Percentiles rank a stretch among this genome's conserved stretches.
phyloP scores from a whole-genome alignment of 257 asterid species.

The Solanum tarijense region DNA sequence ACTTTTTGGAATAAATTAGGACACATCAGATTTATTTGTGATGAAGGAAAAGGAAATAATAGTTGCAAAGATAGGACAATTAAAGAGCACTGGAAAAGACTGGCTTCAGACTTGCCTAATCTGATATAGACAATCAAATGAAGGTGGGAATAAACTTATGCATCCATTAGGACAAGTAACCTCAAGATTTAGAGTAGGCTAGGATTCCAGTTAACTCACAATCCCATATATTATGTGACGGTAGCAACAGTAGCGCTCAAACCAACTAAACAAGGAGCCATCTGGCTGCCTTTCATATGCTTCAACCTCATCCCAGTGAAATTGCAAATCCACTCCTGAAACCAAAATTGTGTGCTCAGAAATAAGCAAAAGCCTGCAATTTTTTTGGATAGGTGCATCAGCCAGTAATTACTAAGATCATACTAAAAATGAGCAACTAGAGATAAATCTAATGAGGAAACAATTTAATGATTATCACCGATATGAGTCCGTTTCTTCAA shows the following conservation, averaged over 20 bases:
- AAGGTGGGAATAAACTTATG: not conserved
- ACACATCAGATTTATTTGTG: not conserved
- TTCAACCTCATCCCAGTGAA: conserved; percentile 77
- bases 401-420: not conserved
- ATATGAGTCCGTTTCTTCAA: conserved; percentile 74
- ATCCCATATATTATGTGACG: conserved; percentile 55
- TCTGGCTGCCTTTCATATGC: conserved; percentile 85
- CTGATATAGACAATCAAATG: not conserved
- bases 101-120: not conserved
- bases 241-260: conserved; percentile 73
- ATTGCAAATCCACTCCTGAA: conserved; percentile 85
- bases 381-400: not conserved
- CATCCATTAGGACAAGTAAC: not conserved
- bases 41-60: not conserved
- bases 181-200: not conserved
- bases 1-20: not conserved
- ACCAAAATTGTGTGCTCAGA: not conserved
- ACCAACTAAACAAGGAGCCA: conserved; percentile 97
- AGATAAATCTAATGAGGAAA: not conserved
- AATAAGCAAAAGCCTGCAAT: not conserved
- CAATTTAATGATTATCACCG: conserved; percentile 27
- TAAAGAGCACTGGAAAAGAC: not conserved
- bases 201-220: conserved; percentile 38
- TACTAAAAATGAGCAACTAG: not conserved
- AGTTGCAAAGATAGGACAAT: not conserved